phyloP scores from a whole-genome alignment of 768 basidiomycete genomes.

The Glaciozyma martinii region DNA sequence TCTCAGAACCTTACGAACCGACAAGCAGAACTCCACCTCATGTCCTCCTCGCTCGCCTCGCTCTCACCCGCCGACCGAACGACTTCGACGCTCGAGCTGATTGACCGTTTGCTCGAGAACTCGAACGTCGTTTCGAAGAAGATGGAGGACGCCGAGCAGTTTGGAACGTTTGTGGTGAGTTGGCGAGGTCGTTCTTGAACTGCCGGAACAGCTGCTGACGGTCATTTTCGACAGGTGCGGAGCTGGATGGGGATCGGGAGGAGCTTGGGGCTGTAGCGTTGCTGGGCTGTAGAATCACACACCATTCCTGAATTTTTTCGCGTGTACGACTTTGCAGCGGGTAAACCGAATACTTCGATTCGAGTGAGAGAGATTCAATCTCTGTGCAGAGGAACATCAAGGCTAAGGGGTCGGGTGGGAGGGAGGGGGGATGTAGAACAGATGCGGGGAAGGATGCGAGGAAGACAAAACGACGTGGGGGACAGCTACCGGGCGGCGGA shows the following conservation, averaged over 20 bases:
- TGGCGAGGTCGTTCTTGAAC: conserved; percentile 8
- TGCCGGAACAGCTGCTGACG: too few relatives aligned
- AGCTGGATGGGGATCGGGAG: conserved; percentile 18
- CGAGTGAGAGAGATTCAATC: too few relatives aligned
- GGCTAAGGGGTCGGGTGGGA: too few relatives aligned
- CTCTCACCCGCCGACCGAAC: background rate
- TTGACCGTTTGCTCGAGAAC: conserved; percentile 5
- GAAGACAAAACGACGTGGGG: too few relatives aligned
- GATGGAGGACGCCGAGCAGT: background rate
- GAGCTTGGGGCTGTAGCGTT: background rate
- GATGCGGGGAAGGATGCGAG: too few relatives aligned
- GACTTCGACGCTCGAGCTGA: background rate
- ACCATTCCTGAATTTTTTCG: too few relatives aligned
- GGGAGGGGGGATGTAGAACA: too few relatives aligned
- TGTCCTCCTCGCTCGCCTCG: background rate
- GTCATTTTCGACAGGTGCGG: background rate
- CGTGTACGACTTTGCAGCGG: too few relatives aligned
- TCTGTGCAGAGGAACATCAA: too few relatives aligned
- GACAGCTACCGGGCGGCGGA: too few relatives aligned
- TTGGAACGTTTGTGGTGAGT: background rate
- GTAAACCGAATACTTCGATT: too few relatives aligned
- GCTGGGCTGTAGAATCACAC: too few relatives aligned
- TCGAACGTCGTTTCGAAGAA: background rate
- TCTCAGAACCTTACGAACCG: background rate
- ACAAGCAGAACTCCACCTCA: background rate